phyloP scores from a whole-genome alignment of 2,329 filamentous ascomycete species.

The Talaromyces marneffei region DNA sequence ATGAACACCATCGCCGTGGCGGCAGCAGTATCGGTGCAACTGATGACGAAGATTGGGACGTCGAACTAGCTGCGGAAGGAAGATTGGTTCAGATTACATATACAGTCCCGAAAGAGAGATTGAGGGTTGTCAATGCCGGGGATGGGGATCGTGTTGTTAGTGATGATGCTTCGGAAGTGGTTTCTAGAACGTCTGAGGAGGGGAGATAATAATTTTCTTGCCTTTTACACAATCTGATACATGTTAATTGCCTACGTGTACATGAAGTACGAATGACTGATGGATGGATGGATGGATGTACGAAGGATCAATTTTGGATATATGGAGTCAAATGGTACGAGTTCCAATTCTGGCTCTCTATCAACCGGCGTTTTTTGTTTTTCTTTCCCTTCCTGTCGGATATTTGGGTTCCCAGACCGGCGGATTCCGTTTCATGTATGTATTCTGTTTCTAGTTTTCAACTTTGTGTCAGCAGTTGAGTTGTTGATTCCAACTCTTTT shows the following conservation, averaged over 20 bases:
- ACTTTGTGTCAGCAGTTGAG: not conserved
- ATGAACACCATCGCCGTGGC: not conserved
- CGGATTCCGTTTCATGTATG: not conserved
- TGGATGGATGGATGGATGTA: not conserved
- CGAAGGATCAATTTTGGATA: not conserved
- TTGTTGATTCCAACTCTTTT: not conserved
- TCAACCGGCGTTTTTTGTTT: not conserved
- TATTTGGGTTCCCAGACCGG: not conserved
- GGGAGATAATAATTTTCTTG: not conserved
- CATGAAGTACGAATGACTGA: not conserved
- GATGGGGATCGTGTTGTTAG: conserved; percentile 27
- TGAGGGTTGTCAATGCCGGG: conserved; percentile 82
- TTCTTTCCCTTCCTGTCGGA: not conserved
- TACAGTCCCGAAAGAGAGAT: conserved; percentile 78
- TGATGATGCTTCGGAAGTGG: conserved; percentile 18
- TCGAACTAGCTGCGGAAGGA: conserved; percentile 66
- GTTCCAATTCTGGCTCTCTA: not conserved
- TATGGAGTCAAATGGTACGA: not conserved
- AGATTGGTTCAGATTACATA: conserved; percentile 80
- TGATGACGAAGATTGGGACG: conserved; percentile 56
- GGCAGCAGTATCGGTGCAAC: conserved; percentile 1
- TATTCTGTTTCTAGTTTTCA: not conserved
- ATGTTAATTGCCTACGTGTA: not conserved
- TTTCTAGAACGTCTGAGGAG: conserved; percentile 3
- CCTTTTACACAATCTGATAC: not conserved